These are phyloP conservation scores for Dactylorhiza incarnata DNA, from an alignment of 106 monocot species.

Conservation along the genomic window DNA sequence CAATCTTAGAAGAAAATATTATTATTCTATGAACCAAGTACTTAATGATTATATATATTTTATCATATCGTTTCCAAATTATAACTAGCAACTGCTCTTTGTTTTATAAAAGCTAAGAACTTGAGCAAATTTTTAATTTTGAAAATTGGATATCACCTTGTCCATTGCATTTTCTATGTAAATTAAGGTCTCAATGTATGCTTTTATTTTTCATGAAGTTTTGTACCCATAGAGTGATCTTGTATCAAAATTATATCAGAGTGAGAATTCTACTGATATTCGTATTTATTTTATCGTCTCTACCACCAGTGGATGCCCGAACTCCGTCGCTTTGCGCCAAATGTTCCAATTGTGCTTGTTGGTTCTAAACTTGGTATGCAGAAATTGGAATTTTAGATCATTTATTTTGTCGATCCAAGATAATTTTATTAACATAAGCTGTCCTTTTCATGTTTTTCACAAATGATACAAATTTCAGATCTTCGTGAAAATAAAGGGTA, in stretches of 20 bases:
- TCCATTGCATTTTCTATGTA: neutral
- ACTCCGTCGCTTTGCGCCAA: slow-evolving; percentile 84
- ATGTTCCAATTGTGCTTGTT: slow-evolving; percentile 77
- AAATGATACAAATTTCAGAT: slow-evolving; percentile 34
- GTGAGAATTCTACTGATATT: neutral
- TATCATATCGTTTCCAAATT: too few relatives aligned
- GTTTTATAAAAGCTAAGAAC: neutral
- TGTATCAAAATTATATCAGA: neutral
- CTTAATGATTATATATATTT: too few relatives aligned
- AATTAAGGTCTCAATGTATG: neutral
- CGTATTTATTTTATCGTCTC: neutral
- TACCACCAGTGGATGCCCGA: slow-evolving; percentile 88
- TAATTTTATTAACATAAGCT: neutral
- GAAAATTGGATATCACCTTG: too few relatives aligned
- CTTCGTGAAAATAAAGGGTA: slow-evolving; percentile 80
- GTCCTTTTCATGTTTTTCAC: neutral
- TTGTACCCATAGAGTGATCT: neutral
- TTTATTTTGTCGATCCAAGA: neutral
- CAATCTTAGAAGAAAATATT: neutral
- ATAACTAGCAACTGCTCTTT: neutral
- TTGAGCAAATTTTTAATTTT: too few relatives aligned
- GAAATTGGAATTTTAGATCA: neutral
- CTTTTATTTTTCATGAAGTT: neutral
- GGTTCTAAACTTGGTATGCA: slow-evolving; percentile 75
- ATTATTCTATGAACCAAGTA: neutral